These are phyloP conservation scores for Phaeosphaeriaceae sp. DNA, from an alignment of 2,329 filamentous ascomycete genomes.

Conservation along the genomic window DNA sequence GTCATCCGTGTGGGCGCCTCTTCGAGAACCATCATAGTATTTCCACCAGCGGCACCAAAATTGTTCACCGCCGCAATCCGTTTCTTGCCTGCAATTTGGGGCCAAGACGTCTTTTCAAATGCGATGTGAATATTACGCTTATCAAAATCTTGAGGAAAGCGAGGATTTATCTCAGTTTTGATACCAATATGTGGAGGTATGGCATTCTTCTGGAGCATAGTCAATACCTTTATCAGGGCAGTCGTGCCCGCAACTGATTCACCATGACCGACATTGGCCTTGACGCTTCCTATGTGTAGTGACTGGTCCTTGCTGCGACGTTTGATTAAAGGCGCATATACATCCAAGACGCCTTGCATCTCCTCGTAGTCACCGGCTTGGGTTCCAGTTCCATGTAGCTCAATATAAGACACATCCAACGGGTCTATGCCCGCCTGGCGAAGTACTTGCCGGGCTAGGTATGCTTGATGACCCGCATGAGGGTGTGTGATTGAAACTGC, in stretches of 20 bases:
- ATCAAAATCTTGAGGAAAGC: constrained; percentile 58
- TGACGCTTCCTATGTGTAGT: constrained; percentile 60
- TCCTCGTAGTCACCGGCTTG: constrained; percentile 84
- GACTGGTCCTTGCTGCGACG: constrained; percentile 55
- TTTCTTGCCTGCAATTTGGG: constrained; percentile 55
- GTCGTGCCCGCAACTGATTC: constrained; percentile 62
- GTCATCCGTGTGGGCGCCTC: constrained; percentile 54
- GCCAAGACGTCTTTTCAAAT: constrained; percentile 52
- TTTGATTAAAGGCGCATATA: constrained; percentile 62
- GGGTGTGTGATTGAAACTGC: constrained; percentile 41
- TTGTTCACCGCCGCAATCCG: constrained; percentile 60
- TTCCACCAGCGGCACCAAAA: constrained; percentile 61
- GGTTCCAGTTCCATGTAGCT: constrained; percentile 90
- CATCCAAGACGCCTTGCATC: constrained; percentile 75
- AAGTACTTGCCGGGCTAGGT: constrained; percentile 47
- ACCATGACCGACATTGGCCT: constrained; percentile 62
- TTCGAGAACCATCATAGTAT: constrained; percentile 59
- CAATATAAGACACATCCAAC: constrained; percentile 79
- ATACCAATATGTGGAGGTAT: constrained; percentile 63
- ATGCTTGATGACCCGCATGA: constrained; percentile 27
- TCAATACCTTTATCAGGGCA: constrained; percentile 59
- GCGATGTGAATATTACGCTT: constrained; percentile 61
- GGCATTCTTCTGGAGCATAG: constrained; percentile 61
- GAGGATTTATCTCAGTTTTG: constrained; percentile 62
- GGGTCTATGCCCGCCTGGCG: constrained; percentile 76